Evolutionary conservation across 345 rosid genomes (phyloP), one percentile per base, ranked within the genome.

Genomic region (Erodium maritimum): DNA sequence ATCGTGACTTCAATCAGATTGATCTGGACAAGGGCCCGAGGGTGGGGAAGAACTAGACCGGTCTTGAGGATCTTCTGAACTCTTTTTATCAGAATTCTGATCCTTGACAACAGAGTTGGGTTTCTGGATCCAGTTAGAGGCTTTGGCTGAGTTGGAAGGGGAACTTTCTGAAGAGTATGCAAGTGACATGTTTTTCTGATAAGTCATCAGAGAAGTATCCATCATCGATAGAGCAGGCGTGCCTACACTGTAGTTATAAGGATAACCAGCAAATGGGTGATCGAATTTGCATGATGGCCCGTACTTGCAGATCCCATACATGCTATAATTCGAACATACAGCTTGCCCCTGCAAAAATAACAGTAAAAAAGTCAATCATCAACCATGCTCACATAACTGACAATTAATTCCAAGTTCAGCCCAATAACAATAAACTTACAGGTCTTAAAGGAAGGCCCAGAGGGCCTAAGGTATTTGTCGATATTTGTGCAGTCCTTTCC

Each of bases 261-360:
- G 63, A 62, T 79, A 82, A 61, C 71, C 68, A 64, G 73, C 54
- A 69, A 69, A 71, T 20, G 87, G 79, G 69, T 87, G 95, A 69
- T 87, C 95, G 46, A 71, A 85, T 79, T 73, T 79, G 77, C 95
- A 87, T 56, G 63, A 79, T 63, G 83, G 81, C 23, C 95, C 95
- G 29, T 56, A 82, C 72, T 84, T 82, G 77, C 95, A 87, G 52
- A 82, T 58, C 29, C 95, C 95, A 21, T 79, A 72, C 65, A 69
- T 77, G 56, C 56, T 77, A 73, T 82, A 84, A 76, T 74, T 76
- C 18, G 81, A 69, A 76, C 95, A 87, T 33, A 75, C 57, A 56
- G 87, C 76, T 64, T 80, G 91, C 42, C 95, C 95, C 95, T 87
- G 63, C 73, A 74, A 34, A 61, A 14, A 72, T 55, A 54, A 67